These are phyloP conservation scores for Diplocarpon mali DNA, from an alignment of 2,329 filamentous ascomycete genomes.

Conservation along the genomic window DNA sequence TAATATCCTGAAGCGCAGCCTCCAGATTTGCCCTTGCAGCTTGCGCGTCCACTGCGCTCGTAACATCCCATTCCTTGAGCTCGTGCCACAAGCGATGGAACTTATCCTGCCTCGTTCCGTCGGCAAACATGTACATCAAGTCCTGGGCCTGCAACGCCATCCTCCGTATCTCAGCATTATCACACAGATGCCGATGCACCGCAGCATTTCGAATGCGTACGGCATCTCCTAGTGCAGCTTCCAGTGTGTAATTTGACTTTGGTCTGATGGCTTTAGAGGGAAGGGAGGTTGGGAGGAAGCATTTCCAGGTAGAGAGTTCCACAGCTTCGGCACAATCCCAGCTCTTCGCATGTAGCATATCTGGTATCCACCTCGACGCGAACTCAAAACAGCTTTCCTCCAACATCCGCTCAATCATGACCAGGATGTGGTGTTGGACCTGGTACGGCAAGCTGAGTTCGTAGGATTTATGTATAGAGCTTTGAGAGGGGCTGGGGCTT, in stretches of 20 bases:
- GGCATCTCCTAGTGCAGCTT: constrained; percentile 18
- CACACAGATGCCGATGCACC: constrained; percentile 24
- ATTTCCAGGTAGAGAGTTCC: constrained; percentile 24
- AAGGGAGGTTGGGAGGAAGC: constrained; percentile 15
- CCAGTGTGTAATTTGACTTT: constrained; percentile 13
- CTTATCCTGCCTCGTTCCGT: constrained; percentile 20
- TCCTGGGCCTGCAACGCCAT: constrained; percentile 22
- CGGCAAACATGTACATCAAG: constrained; percentile 24
- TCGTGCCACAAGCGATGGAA: constrained; percentile 18
- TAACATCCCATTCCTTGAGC: constrained; percentile 20
- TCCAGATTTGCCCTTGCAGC: constrained; percentile 18
- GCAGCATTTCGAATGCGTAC: constrained; percentile 24
- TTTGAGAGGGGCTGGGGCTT: not conserved
- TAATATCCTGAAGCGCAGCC: constrained; percentile 20
- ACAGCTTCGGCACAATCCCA: constrained; percentile 25
- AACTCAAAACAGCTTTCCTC: constrained; percentile 27
- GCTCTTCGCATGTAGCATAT: constrained; percentile 14
- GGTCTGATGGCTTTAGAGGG: constrained; percentile 16
- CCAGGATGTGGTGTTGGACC: constrained; percentile 27
- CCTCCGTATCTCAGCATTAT: constrained; percentile 19
- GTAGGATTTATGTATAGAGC: constrained; percentile 2
- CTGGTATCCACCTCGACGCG: constrained; percentile 23
- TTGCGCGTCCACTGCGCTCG: constrained; percentile 9
- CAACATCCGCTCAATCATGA: constrained; percentile 24
- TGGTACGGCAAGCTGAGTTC: constrained; percentile 27